Percentiles rank a stretch among this genome's conserved stretches.
phyloP scores from a whole-genome alignment of 2,329 filamentous ascomycete species.

The Nothophaeocryptopus gaeumannii region DNA sequence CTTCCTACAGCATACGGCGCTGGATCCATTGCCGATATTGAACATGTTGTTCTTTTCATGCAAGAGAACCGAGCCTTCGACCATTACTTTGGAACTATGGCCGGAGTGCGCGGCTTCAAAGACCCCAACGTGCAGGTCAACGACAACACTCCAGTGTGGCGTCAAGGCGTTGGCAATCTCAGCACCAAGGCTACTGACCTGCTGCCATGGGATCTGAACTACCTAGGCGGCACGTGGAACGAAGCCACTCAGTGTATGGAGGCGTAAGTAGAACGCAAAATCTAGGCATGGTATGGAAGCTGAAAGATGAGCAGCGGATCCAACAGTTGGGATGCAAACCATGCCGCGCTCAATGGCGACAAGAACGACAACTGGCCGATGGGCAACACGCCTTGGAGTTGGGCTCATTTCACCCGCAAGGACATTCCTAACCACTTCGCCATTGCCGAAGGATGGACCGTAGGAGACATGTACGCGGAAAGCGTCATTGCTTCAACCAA shows the following conservation, averaged over 20 bases:
- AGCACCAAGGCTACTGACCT: constrained; percentile 45
- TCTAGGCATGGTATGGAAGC: constrained; percentile 39
- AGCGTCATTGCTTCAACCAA: constrained; percentile 52
- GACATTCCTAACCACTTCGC: constrained; percentile 57
- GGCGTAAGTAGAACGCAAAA: constrained; percentile 50
- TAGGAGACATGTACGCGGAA: constrained; percentile 58
- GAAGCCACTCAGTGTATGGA: constrained; percentile 58
- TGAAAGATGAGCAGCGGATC: constrained; percentile 54
- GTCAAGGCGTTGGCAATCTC: constrained; percentile 45
- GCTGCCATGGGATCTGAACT: constrained; percentile 56
- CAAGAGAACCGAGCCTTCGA: constrained; percentile 50
- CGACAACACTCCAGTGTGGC: constrained; percentile 39
- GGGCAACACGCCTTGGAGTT: constrained; percentile 54
- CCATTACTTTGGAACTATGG: constrained; percentile 32
- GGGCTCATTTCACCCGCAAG: constrained; percentile 50
- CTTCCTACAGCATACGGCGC: constrained; percentile 6
- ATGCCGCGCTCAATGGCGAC: constrained; percentile 55
- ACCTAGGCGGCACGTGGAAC: constrained; percentile 47
- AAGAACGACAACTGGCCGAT: constrained; percentile 55
- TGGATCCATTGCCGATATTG: constrained; percentile 43
- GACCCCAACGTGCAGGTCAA: constrained; percentile 48
- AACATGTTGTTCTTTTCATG: constrained; percentile 60
- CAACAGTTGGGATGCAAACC: constrained; percentile 54
- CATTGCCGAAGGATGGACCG: constrained; percentile 54
- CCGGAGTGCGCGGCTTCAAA: constrained; percentile 36